Conservation (phyloP, 2,329 filamentous ascomycete species). For the Chaetothyriales sp. region DNA sequence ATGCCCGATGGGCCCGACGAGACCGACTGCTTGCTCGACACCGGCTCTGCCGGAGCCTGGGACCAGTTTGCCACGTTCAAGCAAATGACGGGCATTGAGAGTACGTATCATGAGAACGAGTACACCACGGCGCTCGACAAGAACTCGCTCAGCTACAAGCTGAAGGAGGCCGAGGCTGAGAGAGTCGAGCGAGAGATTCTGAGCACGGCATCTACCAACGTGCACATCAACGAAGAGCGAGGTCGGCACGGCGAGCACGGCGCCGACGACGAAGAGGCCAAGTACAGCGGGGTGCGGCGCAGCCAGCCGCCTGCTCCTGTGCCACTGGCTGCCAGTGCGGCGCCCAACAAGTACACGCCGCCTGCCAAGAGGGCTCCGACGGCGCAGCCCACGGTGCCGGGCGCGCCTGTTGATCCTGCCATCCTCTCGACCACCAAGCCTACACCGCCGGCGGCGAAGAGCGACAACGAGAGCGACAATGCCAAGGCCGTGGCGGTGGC, state of each 20-base stretch:
- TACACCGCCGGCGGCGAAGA: slow-evolving; percentile 30
- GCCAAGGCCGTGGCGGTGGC: not conserved
- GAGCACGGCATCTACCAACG: slow-evolving; percentile 54
- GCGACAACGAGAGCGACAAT: slow-evolving; percentile 27
- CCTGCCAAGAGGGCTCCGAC: slow-evolving; percentile 73
- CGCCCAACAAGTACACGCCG: slow-evolving; percentile 69
- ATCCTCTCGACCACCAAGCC: slow-evolving; percentile 78
- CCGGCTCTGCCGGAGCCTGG: slow-evolving; percentile 47
- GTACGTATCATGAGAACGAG: slow-evolving; percentile 83
- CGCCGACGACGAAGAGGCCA: slow-evolving; percentile 78
- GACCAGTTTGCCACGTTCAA: slow-evolving; percentile 92
- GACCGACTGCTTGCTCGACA: slow-evolving; percentile 60
- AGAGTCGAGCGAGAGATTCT: slow-evolving; percentile 85
- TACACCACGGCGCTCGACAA: slow-evolving; percentile 89
- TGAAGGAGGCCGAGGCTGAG: slow-evolving; percentile 64
- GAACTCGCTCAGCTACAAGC: slow-evolving; percentile 65
- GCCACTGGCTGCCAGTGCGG: slow-evolving; percentile 46
- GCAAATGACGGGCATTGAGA: slow-evolving; percentile 71
- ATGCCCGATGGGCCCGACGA: slow-evolving; percentile 52
- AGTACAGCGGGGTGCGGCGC: slow-evolving; percentile 86
- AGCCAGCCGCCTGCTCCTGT: slow-evolving; percentile 44
- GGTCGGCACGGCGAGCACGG: slow-evolving; percentile 52
- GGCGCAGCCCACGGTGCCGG: slow-evolving; percentile 56
- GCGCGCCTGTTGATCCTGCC: slow-evolving; percentile 70
- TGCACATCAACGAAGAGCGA: slow-evolving; percentile 83